Evolutionary conservation across 148 eudicot species (phyloP).

Genomic region (Mesembryanthemum crystallinum): DNA sequence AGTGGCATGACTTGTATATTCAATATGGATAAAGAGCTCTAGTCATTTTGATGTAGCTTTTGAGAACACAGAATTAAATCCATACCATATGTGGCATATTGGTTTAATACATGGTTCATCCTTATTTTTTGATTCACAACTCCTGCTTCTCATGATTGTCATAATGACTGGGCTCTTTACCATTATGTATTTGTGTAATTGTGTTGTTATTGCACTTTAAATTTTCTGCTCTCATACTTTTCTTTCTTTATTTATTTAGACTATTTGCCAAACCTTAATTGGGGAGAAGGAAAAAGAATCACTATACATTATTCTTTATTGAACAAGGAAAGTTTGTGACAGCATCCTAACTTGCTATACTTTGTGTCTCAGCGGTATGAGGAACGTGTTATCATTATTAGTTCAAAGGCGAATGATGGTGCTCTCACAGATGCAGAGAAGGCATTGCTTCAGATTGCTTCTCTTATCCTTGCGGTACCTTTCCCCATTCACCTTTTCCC

Average conservation of each 20-base stretch:
- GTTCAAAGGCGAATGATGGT: conserved; percentile 63
- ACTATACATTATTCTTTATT: background rate
- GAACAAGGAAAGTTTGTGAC: background rate
- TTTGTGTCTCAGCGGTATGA: conserved; percentile 65
- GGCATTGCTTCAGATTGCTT: conserved; percentile 73
- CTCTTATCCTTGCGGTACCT: conserved; percentile 70
- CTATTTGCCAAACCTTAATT: background rate
- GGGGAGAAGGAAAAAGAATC: background rate
- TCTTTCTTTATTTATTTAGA: background rate
- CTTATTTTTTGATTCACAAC: background rate
- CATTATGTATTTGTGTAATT: no score
- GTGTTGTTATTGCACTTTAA: background rate
- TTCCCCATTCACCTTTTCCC: background rate
- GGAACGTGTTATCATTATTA: conserved; percentile 86
- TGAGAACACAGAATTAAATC: background rate
- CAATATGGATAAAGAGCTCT: background rate
- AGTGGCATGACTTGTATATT: background rate
- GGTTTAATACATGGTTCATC: background rate
- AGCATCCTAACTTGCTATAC: background rate
- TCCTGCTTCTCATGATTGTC: background rate
- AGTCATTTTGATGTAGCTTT: background rate
- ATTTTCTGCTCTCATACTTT: background rate
- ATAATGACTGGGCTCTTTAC: background rate
- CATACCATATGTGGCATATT: background rate
- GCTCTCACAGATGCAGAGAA: conserved; percentile 70